These are phyloP conservation scores for Lobosporangium transversale DNA, from an alignment of 192 early-diverging fungal species.

Conservation along the genomic window DNA sequence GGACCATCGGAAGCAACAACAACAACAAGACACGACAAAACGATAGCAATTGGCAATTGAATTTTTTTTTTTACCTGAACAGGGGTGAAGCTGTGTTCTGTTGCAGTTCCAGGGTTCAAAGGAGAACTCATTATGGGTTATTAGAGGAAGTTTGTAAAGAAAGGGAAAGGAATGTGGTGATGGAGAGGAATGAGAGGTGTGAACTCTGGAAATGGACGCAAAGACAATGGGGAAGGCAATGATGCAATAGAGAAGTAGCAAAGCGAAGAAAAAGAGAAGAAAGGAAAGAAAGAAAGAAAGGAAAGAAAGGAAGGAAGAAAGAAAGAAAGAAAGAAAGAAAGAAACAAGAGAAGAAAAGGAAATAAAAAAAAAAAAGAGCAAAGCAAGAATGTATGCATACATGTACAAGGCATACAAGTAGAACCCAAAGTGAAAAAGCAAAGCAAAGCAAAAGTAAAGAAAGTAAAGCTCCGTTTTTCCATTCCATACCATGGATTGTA, in stretches of 20 bases:
- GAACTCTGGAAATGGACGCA: too few species aligned
- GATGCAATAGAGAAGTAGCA: neutral
- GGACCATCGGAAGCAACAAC: neutral
- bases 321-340: neutral
- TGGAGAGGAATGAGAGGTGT: neutral
- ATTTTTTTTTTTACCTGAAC: conserved; percentile 24
- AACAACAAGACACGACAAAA: too few species aligned
- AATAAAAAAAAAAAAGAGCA: neutral
- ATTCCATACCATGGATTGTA: too few species aligned
- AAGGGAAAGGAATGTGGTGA: neutral
- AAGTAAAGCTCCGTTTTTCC: too few species aligned
- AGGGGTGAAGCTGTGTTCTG: conserved; percentile 27
- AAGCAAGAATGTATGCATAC: too few species aligned
- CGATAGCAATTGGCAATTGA: too few species aligned
- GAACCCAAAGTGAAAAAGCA: too few species aligned
- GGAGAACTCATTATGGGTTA: conserved; percentile 36
- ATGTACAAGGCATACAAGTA: too few species aligned
- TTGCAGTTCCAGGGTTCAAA: conserved; percentile 32
- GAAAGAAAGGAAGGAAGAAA: neutral
- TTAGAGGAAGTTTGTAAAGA: neutral
- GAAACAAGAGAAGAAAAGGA: neutral
- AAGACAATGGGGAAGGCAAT: neutral
- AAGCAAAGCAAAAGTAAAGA: too few species aligned
- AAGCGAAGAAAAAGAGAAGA: neutral
- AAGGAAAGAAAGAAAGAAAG: neutral